Evolutionary conservation across 345 rosid genomes (phyloP), one percentile per base, ranked within the genome.

Genomic region (Clausena lansium): DNA sequence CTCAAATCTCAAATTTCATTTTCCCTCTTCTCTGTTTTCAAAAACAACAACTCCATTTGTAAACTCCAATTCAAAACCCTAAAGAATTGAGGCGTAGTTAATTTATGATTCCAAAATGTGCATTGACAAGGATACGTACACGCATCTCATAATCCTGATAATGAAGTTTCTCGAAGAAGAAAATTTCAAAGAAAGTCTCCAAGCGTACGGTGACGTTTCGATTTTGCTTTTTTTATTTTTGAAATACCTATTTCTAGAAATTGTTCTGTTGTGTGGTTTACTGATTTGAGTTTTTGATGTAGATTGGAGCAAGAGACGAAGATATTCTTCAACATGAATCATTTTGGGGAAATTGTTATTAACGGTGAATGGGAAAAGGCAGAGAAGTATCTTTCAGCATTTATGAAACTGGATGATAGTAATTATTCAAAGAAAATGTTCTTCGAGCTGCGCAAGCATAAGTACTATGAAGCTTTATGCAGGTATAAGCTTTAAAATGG

Each of bases 251-350:
- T 64, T 64, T 62, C 17, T 19, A 32, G 19, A 36, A 32, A 32
- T 65, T 11, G 27, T 65, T 33, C 15, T 65, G 47, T 36, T 20
- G 27, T 22, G 70, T 65, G 47, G 59, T 76, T 64, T 36, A 22
- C 9, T 20, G 36, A 9, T 8, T 36, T n/a, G 20, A 20, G 33
- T 74, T 61, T 66, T 45, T 57, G 75, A 9, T 73, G 39, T 13
- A 86, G 88, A 38, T 39, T 86, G 78, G 88, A 83, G 82, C 72
- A 81, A 47, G 88, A 86, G 32, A 83, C 88, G 15, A 36, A 59
- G 60, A 17, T 79, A 75, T 79, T 77, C 82, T 86, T 86, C 64
- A 59, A 79, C 63, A 67, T 62, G 64, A 27, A 70, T 64, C 84
- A 64, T 63, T 83, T 86, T 65, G 74, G 76, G 6, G 61, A 72